Evolutionary conservation across 2,329 filamentous ascomycete genomes (phyloP), one percentile per base, ranked within the genome.

Genomic region (Phaeophleospora eucalypticola): DNA sequence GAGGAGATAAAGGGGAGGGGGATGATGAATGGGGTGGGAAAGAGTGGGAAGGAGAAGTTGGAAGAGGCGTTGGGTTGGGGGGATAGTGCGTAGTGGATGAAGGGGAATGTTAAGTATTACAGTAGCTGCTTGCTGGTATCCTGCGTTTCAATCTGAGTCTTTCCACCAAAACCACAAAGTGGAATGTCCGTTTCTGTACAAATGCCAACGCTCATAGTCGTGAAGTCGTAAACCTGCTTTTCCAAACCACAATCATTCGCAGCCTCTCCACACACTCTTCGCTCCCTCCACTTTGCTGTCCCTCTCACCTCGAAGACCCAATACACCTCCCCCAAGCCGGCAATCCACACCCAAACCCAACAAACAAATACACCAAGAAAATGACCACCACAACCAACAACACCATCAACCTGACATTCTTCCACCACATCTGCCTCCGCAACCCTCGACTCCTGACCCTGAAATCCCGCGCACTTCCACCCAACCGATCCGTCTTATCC

Each of bases 401-500:
- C 4, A 81, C 84, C 89, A 97, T 95, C 58, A 98, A 71, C 74
- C 94, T 94, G 37, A 95, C 80, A 68, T 98, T 97, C 83, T 97
- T 97, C 91, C 91, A 97, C 93, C 93, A 98, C 93, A 98, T 97
- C 70, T 85, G 80, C 64, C 94, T 80, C 73, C 93, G 87, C 59
- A 98, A 69, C 1, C 89, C 89, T 19, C 89, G 76, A 66, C 87
- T 94, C 58, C 91, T 78, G 15, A 97, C 84, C 43, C 93, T 77
- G 65, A 98, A 98, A 66, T 98, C 93, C 59, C 84, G 78, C 43
- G 93, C 89, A 66, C 83, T 93, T 20, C 87, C 88, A 12, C 91
- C 93, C 33, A 98, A 70, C 36, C 89, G 78, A 66, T 96, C 91
- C 40, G 94, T 98, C 81, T 98, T 96, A 68, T 97, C 90, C 17